phyloP scores from a whole-genome alignment of 2,329 filamentous ascomycete genomes.

The Penicillium sp. region DNA sequence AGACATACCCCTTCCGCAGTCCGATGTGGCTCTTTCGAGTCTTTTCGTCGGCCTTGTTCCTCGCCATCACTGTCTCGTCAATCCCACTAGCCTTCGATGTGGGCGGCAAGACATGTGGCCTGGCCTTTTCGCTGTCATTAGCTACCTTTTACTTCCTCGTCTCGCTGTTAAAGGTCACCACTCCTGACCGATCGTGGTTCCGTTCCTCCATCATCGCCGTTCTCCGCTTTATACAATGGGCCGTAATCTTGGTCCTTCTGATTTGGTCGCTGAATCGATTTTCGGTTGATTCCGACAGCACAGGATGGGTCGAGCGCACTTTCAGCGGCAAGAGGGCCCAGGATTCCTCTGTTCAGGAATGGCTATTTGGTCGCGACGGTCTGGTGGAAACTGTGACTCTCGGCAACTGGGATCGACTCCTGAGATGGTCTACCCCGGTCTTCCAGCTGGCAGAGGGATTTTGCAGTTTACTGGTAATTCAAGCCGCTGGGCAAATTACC shows the following conservation, averaged over 20 bases:
- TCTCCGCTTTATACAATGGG: constrained; percentile 76
- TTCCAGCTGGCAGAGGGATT: constrained; percentile 96
- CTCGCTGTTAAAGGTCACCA: constrained; percentile 74
- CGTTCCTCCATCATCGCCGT: constrained; percentile 68
- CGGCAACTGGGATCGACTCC: constrained; percentile 81
- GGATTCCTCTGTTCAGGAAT: constrained; percentile 69
- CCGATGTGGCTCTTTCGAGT: constrained; percentile 81
- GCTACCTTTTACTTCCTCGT: constrained; percentile 89
- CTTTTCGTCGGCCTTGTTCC: constrained; percentile 77
- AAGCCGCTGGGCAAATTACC: constrained; percentile 90
- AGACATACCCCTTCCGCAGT: constrained; percentile 19
- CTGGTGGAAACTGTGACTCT: constrained; percentile 76
- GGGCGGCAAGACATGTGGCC: constrained; percentile 86
- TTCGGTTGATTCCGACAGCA: constrained; percentile 74
- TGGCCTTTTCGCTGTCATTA: constrained; percentile 88
- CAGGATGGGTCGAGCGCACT: constrained; percentile 76
- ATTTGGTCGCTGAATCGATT: constrained; percentile 97
- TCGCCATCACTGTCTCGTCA: constrained; percentile 88
- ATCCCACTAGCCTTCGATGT: constrained; percentile 98
- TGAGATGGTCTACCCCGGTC: constrained; percentile 87
- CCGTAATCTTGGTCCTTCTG: constrained; percentile 78
- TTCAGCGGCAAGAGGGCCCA: constrained; percentile 64
- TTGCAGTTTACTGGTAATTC: constrained; percentile 92
- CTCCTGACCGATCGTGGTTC: constrained; percentile 73
- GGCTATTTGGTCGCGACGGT: constrained; percentile 84